phyloP scores from a whole-genome alignment of 148 eudicot species.

The Nyssa sinensis region DNA sequence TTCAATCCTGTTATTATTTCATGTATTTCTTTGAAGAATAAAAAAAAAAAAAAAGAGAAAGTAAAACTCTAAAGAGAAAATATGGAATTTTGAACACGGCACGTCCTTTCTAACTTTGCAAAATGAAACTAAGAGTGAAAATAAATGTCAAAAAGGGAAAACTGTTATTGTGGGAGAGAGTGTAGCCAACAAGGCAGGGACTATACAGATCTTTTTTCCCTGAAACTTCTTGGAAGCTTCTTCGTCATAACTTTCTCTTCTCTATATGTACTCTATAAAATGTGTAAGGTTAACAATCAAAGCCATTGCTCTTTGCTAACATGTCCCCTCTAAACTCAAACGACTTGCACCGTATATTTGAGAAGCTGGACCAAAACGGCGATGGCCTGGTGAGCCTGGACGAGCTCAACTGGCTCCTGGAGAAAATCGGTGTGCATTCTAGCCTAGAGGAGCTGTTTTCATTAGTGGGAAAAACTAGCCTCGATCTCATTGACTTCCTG shows the following conservation, averaged over 20 bases:
- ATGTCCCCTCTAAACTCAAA: constrained; percentile 33
- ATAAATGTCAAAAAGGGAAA: too few species aligned
- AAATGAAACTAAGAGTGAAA: too few species aligned
- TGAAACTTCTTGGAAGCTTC: constrained; percentile 17
- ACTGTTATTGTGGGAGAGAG: too few species aligned
- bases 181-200: too few species aligned
- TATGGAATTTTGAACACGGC: too few species aligned
- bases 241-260: not conserved
- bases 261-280: constrained; percentile 6
- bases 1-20: too few species aligned
- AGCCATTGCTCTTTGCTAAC: not conserved
- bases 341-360: constrained; percentile 45
- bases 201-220: not conserved
- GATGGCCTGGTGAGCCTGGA: constrained; percentile 55
- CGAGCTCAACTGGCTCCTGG: constrained; percentile 48
- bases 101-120: too few species aligned
- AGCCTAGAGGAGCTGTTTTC: constrained; percentile 35
- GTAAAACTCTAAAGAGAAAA: too few species aligned
- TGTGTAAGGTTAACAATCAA: not conserved
- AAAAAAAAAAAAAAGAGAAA: too few species aligned
- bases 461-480: constrained; percentile 39
- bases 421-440: constrained; percentile 26
- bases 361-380: constrained; percentile 45
- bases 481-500: constrained; percentile 34
- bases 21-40: too few species aligned